A percentile compares a stretch with the other conserved stretches of the same genome.
These are phyloP conservation scores for Microascus cirrosus DNA, from an alignment of 2,329 filamentous ascomycete species.

Conservation along the genomic window DNA sequence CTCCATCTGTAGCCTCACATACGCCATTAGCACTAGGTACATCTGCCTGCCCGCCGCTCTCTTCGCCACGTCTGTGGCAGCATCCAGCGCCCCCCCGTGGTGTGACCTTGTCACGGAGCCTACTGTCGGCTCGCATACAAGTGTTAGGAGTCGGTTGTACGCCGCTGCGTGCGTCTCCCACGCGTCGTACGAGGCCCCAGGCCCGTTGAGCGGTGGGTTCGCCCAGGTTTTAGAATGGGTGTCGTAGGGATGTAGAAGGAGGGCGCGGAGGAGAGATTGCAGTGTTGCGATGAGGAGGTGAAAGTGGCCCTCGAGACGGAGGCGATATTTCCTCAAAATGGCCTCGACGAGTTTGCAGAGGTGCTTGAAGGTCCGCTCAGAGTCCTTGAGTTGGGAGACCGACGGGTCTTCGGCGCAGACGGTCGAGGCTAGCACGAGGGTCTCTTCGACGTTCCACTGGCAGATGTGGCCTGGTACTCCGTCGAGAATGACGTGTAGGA, in stretches of 20 bases:
- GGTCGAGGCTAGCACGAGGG: constrained; percentile 25
- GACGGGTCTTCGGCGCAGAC: constrained; percentile 23
- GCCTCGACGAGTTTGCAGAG: constrained; percentile 43
- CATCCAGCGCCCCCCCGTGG: constrained; percentile 34
- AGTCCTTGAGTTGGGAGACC: constrained; percentile 14
- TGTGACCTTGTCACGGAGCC: constrained; percentile 39
- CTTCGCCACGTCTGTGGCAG: constrained; percentile 49
- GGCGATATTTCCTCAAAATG: constrained; percentile 47
- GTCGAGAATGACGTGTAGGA: constrained; percentile 35
- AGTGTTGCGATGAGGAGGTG: constrained; percentile 44
- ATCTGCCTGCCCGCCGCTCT: constrained; percentile 50
- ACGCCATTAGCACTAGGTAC: constrained; percentile 47
- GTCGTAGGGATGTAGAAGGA: constrained; percentile 29
- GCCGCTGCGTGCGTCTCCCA: constrained; percentile 32
- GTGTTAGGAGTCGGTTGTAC: constrained; percentile 44
- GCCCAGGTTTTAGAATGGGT: constrained; percentile 14
- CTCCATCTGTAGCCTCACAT: constrained; percentile 51
- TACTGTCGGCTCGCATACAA: constrained; percentile 48
- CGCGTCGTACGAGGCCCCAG: constrained; percentile 15
- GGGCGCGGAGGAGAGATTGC: constrained; percentile 41
- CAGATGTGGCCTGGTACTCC: constrained; percentile 36
- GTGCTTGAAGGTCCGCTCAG: constrained; percentile 27
- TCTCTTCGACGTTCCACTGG: constrained; percentile 47
- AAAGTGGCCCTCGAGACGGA: constrained; percentile 51
- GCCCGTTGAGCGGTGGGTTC: constrained; percentile 13